Conservation (phyloP, 2,329 filamentous ascomycete genomes). For the Penicillium freii region DNA sequence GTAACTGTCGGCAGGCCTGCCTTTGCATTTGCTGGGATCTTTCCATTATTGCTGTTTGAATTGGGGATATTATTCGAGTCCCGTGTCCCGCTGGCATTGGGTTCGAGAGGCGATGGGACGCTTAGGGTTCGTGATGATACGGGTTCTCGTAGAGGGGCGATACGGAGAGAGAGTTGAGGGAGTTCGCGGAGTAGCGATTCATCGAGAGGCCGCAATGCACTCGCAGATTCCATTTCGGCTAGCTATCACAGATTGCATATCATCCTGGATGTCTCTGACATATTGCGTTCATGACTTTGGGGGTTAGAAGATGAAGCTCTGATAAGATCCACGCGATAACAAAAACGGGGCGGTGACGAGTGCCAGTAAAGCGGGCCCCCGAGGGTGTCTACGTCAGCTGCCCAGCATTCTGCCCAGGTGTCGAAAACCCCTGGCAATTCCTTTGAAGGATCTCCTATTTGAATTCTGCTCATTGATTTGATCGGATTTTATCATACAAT, state of each 20-base stretch:
- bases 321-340: conserved; percentile 17
- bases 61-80: conserved; percentile 33
- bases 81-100: conserved; percentile 38
- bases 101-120: conserved; percentile 47
- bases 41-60: conserved; percentile 25
- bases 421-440: conserved; percentile 3
- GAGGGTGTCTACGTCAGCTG: conserved; percentile 13
- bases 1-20: conserved; percentile 33
- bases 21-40: conserved; percentile 33
- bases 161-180: conserved; percentile 45
- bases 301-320: conserved; percentile 1
- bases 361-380: conserved; percentile 5
- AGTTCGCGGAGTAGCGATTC: conserved; percentile 45
- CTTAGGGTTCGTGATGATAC: conserved; percentile 43
- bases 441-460: neutral
- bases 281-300: neutral
- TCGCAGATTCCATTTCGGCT: conserved; percentile 4
- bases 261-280: conserved; percentile 7
- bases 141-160: conserved; percentile 49
- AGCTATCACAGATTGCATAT: conserved; percentile 4
- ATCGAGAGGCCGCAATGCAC: conserved; percentile 37
- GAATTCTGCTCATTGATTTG: neutral
- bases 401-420: neutral
- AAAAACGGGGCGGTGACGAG: conserved; percentile 7
- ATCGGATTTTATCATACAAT: neutral